A percentile compares a stretch with the other conserved stretches of the same genome.
phyloP scores from a whole-genome alignment of 768 basidiomycete genomes.

The Melanogaster broomeanus region DNA sequence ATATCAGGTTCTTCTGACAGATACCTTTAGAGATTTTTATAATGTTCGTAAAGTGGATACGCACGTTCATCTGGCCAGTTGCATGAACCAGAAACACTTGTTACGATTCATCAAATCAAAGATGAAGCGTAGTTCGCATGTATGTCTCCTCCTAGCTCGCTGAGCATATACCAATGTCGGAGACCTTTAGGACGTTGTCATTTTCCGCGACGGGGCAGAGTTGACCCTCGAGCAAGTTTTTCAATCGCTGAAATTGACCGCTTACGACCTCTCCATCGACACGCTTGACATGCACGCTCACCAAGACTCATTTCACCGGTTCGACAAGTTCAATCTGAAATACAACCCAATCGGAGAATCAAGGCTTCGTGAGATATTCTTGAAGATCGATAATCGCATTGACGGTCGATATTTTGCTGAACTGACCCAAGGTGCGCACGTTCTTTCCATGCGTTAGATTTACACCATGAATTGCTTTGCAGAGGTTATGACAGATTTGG shows the following conservation, averaged over 20 bases:
- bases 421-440: constrained; percentile 75
- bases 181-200: constrained; percentile 82
- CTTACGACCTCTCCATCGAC: constrained; percentile 98
- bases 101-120: constrained; percentile 99
- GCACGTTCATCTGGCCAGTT: constrained; percentile 97
- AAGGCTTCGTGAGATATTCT: constrained; percentile 91
- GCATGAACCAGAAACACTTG: constrained; percentile 99
- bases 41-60: constrained; percentile 98
- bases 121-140: constrained; percentile 86
- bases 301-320: constrained; percentile 96
- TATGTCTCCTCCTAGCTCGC: constrained; percentile 32
- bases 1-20: constrained; percentile 2
- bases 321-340: constrained; percentile 97
- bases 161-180: background rate
- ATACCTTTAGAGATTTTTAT: constrained; percentile 84
- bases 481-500: constrained; percentile 98
- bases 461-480: constrained; percentile 2
- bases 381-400: constrained; percentile 97
- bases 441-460: background rate
- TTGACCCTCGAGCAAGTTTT: constrained; percentile 94
- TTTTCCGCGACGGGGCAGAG: constrained; percentile 89
- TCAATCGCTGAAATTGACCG: constrained; percentile 89
- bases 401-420: constrained; percentile 93
- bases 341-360: constrained; percentile 98
- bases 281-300: constrained; percentile 99